Evolutionary conservation across 805 yeast genomes (phyloP).

Genomic region (Yamadazyma sp.): DNA sequence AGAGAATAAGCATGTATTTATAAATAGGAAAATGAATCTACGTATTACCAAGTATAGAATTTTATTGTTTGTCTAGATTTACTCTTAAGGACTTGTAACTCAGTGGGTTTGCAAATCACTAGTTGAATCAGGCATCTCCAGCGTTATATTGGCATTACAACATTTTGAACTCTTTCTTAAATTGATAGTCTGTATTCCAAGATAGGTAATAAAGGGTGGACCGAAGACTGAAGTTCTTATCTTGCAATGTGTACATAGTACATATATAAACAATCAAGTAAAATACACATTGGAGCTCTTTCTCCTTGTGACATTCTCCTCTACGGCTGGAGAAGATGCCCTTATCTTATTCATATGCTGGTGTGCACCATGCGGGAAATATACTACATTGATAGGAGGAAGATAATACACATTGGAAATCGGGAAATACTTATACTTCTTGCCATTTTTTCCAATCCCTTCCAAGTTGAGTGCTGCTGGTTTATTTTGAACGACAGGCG

Average conservation of each 20-base stretch:
- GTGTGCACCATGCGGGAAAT: constrained; percentile 56
- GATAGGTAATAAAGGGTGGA: too few species aligned
- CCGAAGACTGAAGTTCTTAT: too few species aligned
- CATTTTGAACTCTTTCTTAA: too few species aligned
- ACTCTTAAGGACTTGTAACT: too few species aligned
- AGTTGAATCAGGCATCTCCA: too few species aligned
- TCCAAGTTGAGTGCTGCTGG: constrained; percentile 8
- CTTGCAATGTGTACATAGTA: too few species aligned
- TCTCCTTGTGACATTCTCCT: constrained; percentile 14
- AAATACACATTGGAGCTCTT: constrained; percentile 28
- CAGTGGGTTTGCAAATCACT: too few species aligned
- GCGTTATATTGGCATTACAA: too few species aligned
- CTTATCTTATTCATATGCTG: constrained; percentile 24
- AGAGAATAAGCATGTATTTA: constrained; percentile 64
- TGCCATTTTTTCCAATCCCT: constrained; percentile 8
- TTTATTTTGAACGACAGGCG: constrained; percentile 3
- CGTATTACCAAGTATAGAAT: too few species aligned
- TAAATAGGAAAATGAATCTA: constrained; percentile 4
- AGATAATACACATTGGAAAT: constrained; percentile 50
- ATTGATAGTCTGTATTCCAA: too few species aligned
- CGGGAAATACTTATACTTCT: constrained; percentile 49
- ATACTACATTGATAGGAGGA: constrained; percentile 56
- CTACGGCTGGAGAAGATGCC: constrained; percentile 12
- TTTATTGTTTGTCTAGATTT: too few species aligned
- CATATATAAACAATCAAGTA: too few species aligned